Evolutionary conservation across 768 basidiomycete species (phyloP).

Genomic region (Xerocomellus amylosporus): DNA sequence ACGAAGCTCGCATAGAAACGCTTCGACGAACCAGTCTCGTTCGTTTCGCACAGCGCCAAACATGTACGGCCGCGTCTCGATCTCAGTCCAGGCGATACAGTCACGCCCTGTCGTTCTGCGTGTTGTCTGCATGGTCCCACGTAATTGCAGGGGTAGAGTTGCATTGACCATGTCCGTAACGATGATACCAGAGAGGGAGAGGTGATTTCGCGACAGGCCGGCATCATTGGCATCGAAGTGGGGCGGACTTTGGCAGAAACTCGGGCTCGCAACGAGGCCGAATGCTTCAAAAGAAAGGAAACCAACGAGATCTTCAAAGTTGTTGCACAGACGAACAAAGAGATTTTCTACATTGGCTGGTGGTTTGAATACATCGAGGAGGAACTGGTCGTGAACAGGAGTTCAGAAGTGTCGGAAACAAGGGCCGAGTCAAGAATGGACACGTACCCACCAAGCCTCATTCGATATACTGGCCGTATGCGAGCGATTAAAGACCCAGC

Average conservation of each 20-base stretch:
- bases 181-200: slow-evolving; percentile 21
- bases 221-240: background rate
- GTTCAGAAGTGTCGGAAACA: background rate
- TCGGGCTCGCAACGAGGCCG: slow-evolving; percentile 16
- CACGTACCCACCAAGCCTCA: slow-evolving; percentile 34
- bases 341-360: slow-evolving; percentile 28
- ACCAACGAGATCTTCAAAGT: slow-evolving; percentile 29
- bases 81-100: slow-evolving; percentile 24
- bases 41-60: slow-evolving; percentile 34
- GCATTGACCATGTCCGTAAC: slow-evolving; percentile 19
- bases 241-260: slow-evolving; percentile 13
- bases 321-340: slow-evolving; percentile 31
- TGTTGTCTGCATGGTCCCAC: slow-evolving; percentile 2
- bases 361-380: slow-evolving; percentile 6
- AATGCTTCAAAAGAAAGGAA: slow-evolving; percentile 28
- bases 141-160: background rate
- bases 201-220: slow-evolving; percentile 13
- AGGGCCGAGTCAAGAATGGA: no score
- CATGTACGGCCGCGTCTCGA: slow-evolving; percentile 24
- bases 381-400: background rate
- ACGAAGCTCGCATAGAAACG: slow-evolving; percentile 31
- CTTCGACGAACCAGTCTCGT: slow-evolving; percentile 21
- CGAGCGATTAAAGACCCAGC: slow-evolving; percentile 31
- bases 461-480: slow-evolving; percentile 24
- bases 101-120: slow-evolving; percentile 11